These are phyloP conservation scores for Rubia tinctorum DNA, from an alignment of 305 asterid genomes.

Conservation along the genomic window DNA sequence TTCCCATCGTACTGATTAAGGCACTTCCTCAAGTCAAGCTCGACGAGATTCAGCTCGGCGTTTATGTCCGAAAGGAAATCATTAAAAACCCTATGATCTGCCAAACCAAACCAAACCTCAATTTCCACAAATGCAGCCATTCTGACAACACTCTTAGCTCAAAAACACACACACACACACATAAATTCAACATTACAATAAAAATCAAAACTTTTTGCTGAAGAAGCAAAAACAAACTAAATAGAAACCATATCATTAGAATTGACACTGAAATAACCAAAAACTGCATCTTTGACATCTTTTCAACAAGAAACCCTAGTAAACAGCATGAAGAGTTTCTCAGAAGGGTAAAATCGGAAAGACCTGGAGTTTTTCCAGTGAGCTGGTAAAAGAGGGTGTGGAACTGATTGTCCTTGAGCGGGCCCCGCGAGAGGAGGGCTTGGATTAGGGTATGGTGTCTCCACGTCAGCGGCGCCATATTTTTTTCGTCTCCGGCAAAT, in stretches of 20 bases:
- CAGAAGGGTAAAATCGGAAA: not conserved
- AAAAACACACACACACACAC: no score
- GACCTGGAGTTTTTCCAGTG: conserved; percentile 50
- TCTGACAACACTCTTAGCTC: not conserved
- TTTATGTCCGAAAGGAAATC: conserved; percentile 66
- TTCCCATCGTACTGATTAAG: conserved; percentile 68
- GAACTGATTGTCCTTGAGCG: conserved; percentile 54
- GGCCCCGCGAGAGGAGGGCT: conserved; percentile 76
- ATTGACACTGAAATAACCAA: not conserved
- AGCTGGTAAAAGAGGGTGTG: conserved; percentile 49
- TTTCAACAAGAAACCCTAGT: not conserved
- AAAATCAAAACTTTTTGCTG: conserved; percentile 3
- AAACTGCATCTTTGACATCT: not conserved
- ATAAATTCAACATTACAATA: not conserved
- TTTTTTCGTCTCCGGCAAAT: not conserved
- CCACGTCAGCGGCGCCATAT: conserved; percentile 56
- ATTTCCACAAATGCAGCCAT: not conserved
- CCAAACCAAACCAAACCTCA: conserved; percentile 1
- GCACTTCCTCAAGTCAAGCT: conserved; percentile 78
- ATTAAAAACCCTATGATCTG: conserved; percentile 45
- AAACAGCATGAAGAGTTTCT: not conserved
- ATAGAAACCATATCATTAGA: not conserved
- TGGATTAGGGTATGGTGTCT: conserved; percentile 78
- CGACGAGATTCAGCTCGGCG: conserved; percentile 54
- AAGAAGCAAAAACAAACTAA: not conserved